Conservation (phyloP, 2,329 filamentous ascomycete genomes). For the Penicillium sp. region DNA sequence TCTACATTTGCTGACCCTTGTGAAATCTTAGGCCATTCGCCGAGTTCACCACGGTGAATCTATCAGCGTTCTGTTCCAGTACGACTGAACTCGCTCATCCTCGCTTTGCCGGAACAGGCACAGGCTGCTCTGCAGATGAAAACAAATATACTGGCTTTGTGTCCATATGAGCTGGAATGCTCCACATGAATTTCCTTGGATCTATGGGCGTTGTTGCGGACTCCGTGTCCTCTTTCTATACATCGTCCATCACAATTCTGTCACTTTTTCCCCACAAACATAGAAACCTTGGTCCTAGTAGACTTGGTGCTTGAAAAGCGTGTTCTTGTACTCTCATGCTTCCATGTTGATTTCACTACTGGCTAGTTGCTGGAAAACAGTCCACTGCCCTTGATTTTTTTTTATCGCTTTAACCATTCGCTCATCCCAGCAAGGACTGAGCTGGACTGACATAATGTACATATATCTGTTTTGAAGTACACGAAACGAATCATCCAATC, state of each 20-base stretch:
- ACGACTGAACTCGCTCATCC: conserved; percentile 50
- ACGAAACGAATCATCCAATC: too few species aligned
- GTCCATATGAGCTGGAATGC: conserved; percentile 7
- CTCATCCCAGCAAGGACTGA: too few species aligned
- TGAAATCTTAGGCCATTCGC: conserved; percentile 63
- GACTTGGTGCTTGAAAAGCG: conserved; percentile 15
- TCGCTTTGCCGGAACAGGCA: not conserved
- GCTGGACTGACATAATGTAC: too few species aligned
- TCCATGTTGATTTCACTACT: conserved; percentile 8
- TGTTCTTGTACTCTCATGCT: conserved; percentile 12
- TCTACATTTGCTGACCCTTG: conserved; percentile 23
- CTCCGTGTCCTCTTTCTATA: conserved; percentile 5
- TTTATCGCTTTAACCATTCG: conserved; percentile 9
- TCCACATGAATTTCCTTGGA: conserved; percentile 16
- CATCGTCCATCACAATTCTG: conserved; percentile 2
- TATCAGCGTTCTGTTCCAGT: conserved; percentile 90
- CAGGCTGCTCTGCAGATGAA: not conserved
- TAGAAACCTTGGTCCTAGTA: conserved; percentile 16
- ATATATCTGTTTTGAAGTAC: too few species aligned
- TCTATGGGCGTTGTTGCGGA: conserved; percentile 12
- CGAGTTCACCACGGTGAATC: conserved; percentile 96
- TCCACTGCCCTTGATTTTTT: conserved; percentile 2
- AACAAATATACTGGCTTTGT: conserved; percentile 6
- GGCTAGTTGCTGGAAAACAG: conserved; percentile 2
- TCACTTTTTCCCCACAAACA: conserved; percentile 6